Conservation (phyloP, 148 eudicot species). For the Heliamphora exappendiculata region DNA sequence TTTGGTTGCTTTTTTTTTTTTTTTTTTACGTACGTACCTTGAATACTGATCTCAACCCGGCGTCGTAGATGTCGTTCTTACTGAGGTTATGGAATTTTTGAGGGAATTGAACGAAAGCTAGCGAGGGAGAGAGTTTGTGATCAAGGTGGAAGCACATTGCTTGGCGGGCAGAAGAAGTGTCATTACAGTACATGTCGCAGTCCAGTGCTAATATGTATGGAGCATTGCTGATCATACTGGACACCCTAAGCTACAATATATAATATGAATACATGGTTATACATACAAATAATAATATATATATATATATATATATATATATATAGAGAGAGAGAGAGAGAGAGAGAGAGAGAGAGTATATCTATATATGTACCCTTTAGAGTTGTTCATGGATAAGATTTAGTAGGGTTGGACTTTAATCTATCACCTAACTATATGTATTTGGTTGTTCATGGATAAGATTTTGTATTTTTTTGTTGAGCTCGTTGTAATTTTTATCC, state of each 20-base stretch:
- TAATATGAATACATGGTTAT: neutral
- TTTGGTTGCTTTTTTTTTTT: too few relatives aligned
- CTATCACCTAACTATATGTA: too few relatives aligned
- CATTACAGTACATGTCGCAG: slow-evolving; percentile 46
- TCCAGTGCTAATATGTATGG: slow-evolving; percentile 32
- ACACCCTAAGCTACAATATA: slow-evolving; percentile 20
- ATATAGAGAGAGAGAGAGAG: too few relatives aligned
- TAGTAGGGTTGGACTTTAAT: too few relatives aligned
- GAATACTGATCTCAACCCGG: slow-evolving; percentile 3
- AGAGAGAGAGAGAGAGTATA: too few relatives aligned
- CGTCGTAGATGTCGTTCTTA: slow-evolving; percentile 30
- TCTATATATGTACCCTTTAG: too few relatives aligned
- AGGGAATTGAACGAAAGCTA: slow-evolving; percentile 40
- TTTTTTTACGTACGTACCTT: neutral
- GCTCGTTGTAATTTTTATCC: too few relatives aligned
- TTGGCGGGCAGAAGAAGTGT: slow-evolving; percentile 32
- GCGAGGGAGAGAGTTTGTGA: slow-evolving; percentile 17
- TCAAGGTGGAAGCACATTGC: slow-evolving; percentile 24
- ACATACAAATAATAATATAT: neutral
- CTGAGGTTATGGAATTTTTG: slow-evolving; percentile 27
- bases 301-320: neutral
- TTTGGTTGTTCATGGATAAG: too few relatives aligned
- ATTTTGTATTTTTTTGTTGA: too few relatives aligned
- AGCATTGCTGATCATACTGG: slow-evolving; percentile 28
- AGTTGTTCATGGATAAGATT: too few relatives aligned